Percentiles rank a stretch among this genome's conserved stretches.
Evolutionary conservation across 2,329 filamentous ascomycete species (phyloP).

Genomic region (Grosmannia serpens): DNA sequence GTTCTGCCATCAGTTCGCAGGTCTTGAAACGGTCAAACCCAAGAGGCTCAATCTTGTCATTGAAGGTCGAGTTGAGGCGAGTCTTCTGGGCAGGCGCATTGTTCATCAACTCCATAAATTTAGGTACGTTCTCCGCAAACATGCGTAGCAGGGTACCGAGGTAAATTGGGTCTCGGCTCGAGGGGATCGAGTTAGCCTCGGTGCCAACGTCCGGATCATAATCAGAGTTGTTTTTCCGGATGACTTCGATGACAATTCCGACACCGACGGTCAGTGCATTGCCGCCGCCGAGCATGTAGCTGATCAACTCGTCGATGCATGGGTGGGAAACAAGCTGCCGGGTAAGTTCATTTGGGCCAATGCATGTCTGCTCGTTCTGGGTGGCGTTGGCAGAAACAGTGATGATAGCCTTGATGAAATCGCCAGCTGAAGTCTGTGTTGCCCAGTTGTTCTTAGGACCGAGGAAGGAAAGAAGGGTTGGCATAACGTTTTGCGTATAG

Average conservation of each 20-base stretch:
- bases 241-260: conserved; percentile 95
- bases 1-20: conserved; percentile 94
- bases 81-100: conserved; percentile 63
- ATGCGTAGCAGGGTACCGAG: conserved; percentile 78
- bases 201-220: conserved; percentile 89
- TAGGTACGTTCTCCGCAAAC: conserved; percentile 82
- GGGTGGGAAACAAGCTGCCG: conserved; percentile 81
- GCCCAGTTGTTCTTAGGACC: conserved; percentile 75
- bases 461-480: conserved; percentile 75
- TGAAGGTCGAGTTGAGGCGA: conserved; percentile 77
- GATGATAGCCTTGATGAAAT: conserved; percentile 97
- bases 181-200: conserved; percentile 67
- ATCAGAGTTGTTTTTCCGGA: conserved; percentile 98
- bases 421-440: conserved; percentile 90
- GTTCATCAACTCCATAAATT: conserved; percentile 86
- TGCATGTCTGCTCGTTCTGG: conserved; percentile 96
- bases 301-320: conserved; percentile 75
- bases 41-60: conserved; percentile 79
- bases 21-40: conserved; percentile 98
- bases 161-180: conserved; percentile 87
- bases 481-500: conserved; percentile 78
- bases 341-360: conserved; percentile 93
- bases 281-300: conserved; percentile 84
- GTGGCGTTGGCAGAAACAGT: conserved; percentile 98
- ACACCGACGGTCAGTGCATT: conserved; percentile 94